These are phyloP conservation scores for Magnusiomyces clavatus DNA, from an alignment of 1,139 yeast genomes.

Conservation along the genomic window DNA sequence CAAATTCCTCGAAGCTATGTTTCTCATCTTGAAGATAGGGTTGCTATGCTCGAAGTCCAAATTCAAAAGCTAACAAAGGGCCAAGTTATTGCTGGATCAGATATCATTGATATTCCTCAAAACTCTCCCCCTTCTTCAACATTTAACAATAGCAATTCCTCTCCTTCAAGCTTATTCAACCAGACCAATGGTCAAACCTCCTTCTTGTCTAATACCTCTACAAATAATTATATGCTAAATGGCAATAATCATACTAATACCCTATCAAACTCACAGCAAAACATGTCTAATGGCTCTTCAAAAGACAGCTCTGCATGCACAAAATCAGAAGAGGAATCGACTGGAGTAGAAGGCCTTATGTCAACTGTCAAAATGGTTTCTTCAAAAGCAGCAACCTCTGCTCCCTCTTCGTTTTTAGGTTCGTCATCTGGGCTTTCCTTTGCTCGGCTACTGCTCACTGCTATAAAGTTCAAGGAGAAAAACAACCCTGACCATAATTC, in stretches of 20 bases:
- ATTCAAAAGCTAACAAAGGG: conserved; percentile 37
- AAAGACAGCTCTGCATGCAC: neutral
- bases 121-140: neutral
- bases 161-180: neutral
- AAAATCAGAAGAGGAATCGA: neutral
- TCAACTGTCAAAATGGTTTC: conserved; percentile 25
- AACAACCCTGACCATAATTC: conserved; percentile 3
- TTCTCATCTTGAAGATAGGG: conserved; percentile 59
- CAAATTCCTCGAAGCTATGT: conserved; percentile 79
- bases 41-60: conserved; percentile 47
- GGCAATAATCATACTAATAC: neutral
- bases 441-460: conserved; percentile 68
- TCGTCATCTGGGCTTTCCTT: conserved; percentile 60
- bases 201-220: neutral
- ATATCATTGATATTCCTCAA: too few species aligned
- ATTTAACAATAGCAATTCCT: neutral
- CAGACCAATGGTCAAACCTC: neutral
- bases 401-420: conserved; percentile 40
- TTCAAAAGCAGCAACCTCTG: conserved; percentile 23
- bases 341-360: conserved; percentile 23
- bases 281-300: neutral
- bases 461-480: conserved; percentile 52
- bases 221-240: neutral
- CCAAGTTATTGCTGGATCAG: neutral
- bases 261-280: neutral